Evolutionary conservation across 2,329 filamentous ascomycete genomes (phyloP), one percentile per base, ranked within the genome.

Genomic region (Alternaria tenuissima): DNA sequence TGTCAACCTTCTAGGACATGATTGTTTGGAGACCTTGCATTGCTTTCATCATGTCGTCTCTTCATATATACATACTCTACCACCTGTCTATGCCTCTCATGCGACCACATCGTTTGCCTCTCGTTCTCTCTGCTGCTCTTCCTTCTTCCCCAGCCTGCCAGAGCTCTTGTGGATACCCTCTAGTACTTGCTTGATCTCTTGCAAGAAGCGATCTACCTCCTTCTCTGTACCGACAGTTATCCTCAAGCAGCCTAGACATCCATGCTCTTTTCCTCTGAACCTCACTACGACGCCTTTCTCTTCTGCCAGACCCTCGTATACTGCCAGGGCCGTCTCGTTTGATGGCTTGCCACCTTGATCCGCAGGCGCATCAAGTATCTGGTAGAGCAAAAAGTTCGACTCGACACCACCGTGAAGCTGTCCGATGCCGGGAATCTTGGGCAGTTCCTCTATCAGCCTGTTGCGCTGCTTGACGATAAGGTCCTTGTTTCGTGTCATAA

Each of bases 151-250:
- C 43, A 73, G 12, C 57, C 70, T 72, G 1, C 59, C 67, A 36
- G 69, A 70, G 5, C 80, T 80, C n/a, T 73, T 66, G 66, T 83
- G 81, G 7, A 87, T 72, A 46, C 84, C 74, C 72, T 79, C 66
- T 73, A 88, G 61, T 63, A 88, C 79, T 64, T 76, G 62, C 66
- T 81, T 82, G 22, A 97, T 79, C 68, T 94, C 89, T 20, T 82
- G 81, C 69, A 99, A 76, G 74, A 98, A 92, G 60, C 89, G 85
- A 26, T 89, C 89, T 8, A 96, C 92, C 79, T 99, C 95, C 1
- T 87, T 81, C 77, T 96, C 91, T 0, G 94, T 98, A 16, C 95
- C 95, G 12, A 99, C 88, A 0, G 95, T 99, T 67, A 98, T 92
- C 56, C 95, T 87, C 77, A 99, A 80, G 73, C 94, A 97, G 0